Conservation (phyloP, 768 basidiomycete genomes). For the Auricularia sp. region DNA sequence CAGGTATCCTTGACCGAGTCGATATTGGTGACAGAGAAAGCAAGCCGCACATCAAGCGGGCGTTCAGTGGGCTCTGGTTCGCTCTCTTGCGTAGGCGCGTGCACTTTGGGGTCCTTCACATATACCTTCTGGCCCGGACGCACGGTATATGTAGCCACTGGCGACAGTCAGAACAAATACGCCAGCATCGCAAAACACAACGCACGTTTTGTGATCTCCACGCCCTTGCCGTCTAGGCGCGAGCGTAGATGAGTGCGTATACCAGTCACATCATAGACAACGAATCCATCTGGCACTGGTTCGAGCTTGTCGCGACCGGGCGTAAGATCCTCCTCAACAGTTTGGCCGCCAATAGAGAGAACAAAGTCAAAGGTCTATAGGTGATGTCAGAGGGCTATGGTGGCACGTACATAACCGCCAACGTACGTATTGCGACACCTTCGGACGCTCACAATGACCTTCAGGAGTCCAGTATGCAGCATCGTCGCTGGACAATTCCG, state of each 20-base stretch:
- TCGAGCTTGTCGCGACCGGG: constrained; percentile 60
- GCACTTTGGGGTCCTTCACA: constrained; percentile 56
- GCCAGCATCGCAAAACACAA: constrained; percentile 8
- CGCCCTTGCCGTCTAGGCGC: constrained; percentile 74
- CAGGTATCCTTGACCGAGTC: constrained; percentile 39
- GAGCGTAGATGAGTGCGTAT: constrained; percentile 70
- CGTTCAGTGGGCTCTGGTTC: constrained; percentile 17
- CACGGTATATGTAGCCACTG: constrained; percentile 77
- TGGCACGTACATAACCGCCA: constrained; percentile 5
- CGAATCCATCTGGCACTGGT: constrained; percentile 54
- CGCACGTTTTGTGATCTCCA: constrained; percentile 77
- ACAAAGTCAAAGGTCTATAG: constrained; percentile 74
- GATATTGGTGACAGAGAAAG: constrained; percentile 44
- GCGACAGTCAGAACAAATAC: neutral
- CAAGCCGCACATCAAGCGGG: constrained; percentile 44
- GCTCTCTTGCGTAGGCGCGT: constrained; percentile 21
- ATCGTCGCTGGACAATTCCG: constrained; percentile 29
- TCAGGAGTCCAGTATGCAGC: constrained; percentile 45
- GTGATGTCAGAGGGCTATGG: neutral
- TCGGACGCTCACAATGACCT: constrained; percentile 71
- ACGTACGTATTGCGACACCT: constrained; percentile 59
- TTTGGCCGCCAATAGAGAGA: constrained; percentile 49
- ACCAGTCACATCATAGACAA: constrained; percentile 69
- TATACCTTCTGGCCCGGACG: constrained; percentile 74
- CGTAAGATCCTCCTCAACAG: constrained; percentile 55